A percentile compares a stretch with the other conserved stretches of the same genome.
phyloP scores from a whole-genome alignment of 2,329 filamentous ascomycete genomes.

The Colletotrichum euphorbiae region DNA sequence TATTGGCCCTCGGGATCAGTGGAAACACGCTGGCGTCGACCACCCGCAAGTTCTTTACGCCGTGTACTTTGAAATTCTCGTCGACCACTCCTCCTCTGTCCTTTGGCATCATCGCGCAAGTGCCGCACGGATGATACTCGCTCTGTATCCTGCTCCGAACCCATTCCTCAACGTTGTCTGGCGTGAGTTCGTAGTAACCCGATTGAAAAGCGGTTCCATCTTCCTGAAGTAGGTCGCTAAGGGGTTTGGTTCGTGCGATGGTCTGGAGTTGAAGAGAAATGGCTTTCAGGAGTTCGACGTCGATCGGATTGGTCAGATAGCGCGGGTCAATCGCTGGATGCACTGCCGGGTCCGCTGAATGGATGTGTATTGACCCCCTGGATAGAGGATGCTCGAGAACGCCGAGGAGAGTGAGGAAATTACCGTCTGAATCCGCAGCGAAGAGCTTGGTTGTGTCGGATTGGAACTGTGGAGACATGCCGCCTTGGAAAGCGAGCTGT shows the following conservation, averaged over 20 bases:
- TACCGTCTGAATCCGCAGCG: slow-evolving; percentile 7
- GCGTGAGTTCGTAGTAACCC: slow-evolving; percentile 26
- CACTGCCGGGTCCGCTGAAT: slow-evolving; percentile 6
- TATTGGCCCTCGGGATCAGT: slow-evolving; percentile 47
- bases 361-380: slow-evolving; percentile 32
- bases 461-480: slow-evolving; percentile 35
- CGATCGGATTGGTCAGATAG: slow-evolving; percentile 34
- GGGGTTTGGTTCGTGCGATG: slow-evolving; percentile 19
- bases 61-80: slow-evolving; percentile 46
- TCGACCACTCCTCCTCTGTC: slow-evolving; percentile 48
- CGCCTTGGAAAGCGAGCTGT: slow-evolving; percentile 33
- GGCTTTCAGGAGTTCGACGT: slow-evolving; percentile 18
- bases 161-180: slow-evolving; percentile 26
- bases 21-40: slow-evolving; percentile 49
- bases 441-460: slow-evolving; percentile 35
- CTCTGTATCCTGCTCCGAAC: slow-evolving; percentile 25
- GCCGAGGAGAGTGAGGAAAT: slow-evolving; percentile 31
- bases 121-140: slow-evolving; percentile 38
- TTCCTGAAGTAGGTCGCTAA: slow-evolving; percentile 28
- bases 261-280: slow-evolving; percentile 31
- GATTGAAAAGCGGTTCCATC: slow-evolving; percentile 28
- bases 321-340: slow-evolving; percentile 32
- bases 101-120: slow-evolving; percentile 35
- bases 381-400: slow-evolving; percentile 37
- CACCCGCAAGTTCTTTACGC: slow-evolving; percentile 45